Evolutionary conservation across 2,329 filamentous ascomycete species (phyloP).

Genomic region (Tolypocladium ophioglossoides): DNA sequence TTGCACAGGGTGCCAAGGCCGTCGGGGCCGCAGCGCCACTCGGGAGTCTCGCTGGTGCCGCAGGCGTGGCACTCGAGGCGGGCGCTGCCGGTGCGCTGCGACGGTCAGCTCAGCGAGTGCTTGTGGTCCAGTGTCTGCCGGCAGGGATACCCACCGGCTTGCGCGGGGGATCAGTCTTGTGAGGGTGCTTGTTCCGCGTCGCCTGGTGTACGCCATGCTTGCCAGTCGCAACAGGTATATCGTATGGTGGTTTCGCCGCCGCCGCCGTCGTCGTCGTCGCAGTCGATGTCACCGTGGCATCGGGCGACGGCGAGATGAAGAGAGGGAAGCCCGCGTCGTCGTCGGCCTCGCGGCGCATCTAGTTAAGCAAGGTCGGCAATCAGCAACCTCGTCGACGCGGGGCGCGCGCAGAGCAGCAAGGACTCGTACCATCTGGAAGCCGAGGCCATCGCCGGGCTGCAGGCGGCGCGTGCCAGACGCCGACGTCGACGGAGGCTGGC

Average conservation of each 20-base stretch:
- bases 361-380: neutral
- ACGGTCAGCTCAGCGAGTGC: neutral
- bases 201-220: neutral
- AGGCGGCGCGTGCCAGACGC: neutral
- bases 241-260: neutral
- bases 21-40: slow-evolving; percentile 66
- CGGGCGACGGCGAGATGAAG: neutral
- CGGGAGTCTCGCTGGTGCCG: slow-evolving; percentile 63
- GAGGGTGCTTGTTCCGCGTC: neutral
- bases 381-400: neutral
- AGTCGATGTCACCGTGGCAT: neutral
- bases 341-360: neutral
- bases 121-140: neutral
- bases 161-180: neutral
- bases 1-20: slow-evolving; percentile 64
- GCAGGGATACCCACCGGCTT: neutral
- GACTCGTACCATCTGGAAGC: slow-evolving; percentile 3
- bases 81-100: neutral
- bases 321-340: neutral
- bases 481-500: neutral
- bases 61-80: slow-evolving; percentile 31
- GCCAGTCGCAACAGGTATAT: neutral
- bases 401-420: too few relatives aligned
- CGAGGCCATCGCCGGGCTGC: slow-evolving; percentile 2
- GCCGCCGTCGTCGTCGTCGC: neutral